Evolutionary conservation across 2,329 filamentous ascomycete genomes (phyloP).

Genomic region (Pseudocercospora macadamiae): DNA sequence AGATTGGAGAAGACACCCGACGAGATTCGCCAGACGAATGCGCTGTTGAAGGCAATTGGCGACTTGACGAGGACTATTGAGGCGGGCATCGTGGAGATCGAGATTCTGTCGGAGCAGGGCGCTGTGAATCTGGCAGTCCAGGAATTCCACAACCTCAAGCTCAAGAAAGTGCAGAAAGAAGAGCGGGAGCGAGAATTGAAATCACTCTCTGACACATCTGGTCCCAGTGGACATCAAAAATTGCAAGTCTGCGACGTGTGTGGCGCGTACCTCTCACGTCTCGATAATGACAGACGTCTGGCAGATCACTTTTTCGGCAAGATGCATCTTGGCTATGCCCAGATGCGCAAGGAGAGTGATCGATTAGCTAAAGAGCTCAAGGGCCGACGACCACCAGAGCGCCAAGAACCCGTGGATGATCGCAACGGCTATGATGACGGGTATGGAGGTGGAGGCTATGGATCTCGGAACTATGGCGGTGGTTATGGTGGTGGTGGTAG

Average conservation of each 20-base stretch:
- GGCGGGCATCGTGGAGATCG: constrained; percentile 80
- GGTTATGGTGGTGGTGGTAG: constrained; percentile 20
- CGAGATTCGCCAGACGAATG: constrained; percentile 89
- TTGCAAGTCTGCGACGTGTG: constrained; percentile 98
- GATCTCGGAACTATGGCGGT: constrained; percentile 31
- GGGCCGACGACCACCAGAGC: constrained; percentile 64
- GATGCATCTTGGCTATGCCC: constrained; percentile 97
- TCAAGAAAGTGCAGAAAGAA: constrained; percentile 77
- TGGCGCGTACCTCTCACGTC: constrained; percentile 85
- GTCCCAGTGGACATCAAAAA: constrained; percentile 94
- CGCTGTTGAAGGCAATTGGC: constrained; percentile 80
- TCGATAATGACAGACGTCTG: constrained; percentile 91
- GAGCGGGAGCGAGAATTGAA: constrained; percentile 88
- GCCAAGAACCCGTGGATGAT: constrained; percentile 48
- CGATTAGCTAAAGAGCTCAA: constrained; percentile 85
- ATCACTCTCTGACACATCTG: constrained; percentile 85
- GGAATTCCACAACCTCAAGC: constrained; percentile 83
- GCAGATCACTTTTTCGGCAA: constrained; percentile 99
- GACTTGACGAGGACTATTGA: constrained; percentile 79
- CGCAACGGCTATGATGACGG: constrained; percentile 51
- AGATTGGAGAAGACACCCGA: constrained; percentile 96
- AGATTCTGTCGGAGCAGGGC: constrained; percentile 79
- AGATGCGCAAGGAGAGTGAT: constrained; percentile 94
- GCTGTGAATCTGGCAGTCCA: constrained; percentile 80
- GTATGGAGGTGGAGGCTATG: constrained; percentile 44